Base-by-base conservation (phyloP, 495 filamentous ascomycete genomes). In the Xeromyces bisporus region DNA sequence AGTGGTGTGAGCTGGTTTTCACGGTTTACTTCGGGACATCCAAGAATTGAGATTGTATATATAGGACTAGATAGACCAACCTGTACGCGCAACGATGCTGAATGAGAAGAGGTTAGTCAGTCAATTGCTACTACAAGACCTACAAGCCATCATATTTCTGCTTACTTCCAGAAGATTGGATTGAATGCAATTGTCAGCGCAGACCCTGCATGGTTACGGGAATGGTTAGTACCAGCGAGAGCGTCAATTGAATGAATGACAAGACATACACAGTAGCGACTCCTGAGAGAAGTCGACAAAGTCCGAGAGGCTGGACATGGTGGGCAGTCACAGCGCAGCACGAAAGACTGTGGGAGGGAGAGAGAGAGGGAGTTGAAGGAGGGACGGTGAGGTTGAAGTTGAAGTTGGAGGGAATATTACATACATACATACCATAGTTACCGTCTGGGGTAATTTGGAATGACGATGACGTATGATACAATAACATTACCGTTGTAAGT, bases 91-190 rank as follows among this genome's bases (percentile, higher is more conserved):
- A 35, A 59, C 58, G 37, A 62, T 56, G 32, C 62, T 64, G 28
- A 11, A 29, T 28, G 8, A 21, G 26, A 11, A 31, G 18, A 15
- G 30, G 28, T 21, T 12, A 17, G 37, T 52, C 31, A 51, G 42
- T 28, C 3, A 34, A 24, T 24, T n/a, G 23, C 6, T 6, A 7
- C 23, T 6, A 24, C 23, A 24, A 24, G n/a, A 7, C n/a, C 6
- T 24, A 6, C n/a, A 6, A 7, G n/a, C 23, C n/a, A 24, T 24
- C 6, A 24, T 7, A 7, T 6, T 24, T n/a, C n/a, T n/a, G 59
- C 64, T 49, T 46, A 67, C 64, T 69, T 69, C 66, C 66, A 69
- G 50, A 69, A 69, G 16, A 65, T 61, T 1, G 66, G 66, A 36
- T 69, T 69, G 39, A 69, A 69, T 7, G 58, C 55, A 44, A 69